These are phyloP conservation scores for Paraleonurus japonicus DNA, from an alignment of 257 asterid genomes.

Conservation along the genomic window DNA sequence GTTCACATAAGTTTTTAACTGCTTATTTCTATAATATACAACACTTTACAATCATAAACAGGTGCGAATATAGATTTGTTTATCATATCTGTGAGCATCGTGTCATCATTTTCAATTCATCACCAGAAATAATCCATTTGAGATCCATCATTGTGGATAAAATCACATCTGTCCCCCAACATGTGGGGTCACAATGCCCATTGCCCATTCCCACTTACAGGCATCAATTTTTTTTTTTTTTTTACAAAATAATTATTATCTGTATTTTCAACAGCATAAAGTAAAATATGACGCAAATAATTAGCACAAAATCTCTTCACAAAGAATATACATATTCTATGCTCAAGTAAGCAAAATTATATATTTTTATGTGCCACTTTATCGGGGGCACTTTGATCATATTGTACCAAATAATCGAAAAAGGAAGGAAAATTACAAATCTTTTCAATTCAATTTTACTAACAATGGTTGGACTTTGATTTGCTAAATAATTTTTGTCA, in stretches of 20 bases:
- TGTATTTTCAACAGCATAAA: not conserved
- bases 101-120: not conserved
- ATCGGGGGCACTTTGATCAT: not conserved
- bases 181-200: constrained; percentile 27
- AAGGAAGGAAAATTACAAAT: not conserved
- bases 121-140: constrained; percentile 9
- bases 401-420: not conserved
- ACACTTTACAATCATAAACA: not conserved
- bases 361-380: not conserved
- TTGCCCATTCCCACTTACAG: not conserved
- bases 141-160: constrained; percentile 19
- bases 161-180: constrained; percentile 30
- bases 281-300: not conserved
- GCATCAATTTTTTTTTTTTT: no score
- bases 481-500: not conserved
- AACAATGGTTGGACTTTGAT: not conserved
- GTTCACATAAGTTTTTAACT: no score
- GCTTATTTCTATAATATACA: no score
- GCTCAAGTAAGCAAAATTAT: no score
- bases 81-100: constrained; percentile 17
- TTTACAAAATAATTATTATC: no score
- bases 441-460: not conserved
- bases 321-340: no score
- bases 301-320: not conserved
- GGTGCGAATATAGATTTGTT: not conserved